Conservation (phyloP, 805 yeast genomes). For the Metschnikowia orientalis region DNA sequence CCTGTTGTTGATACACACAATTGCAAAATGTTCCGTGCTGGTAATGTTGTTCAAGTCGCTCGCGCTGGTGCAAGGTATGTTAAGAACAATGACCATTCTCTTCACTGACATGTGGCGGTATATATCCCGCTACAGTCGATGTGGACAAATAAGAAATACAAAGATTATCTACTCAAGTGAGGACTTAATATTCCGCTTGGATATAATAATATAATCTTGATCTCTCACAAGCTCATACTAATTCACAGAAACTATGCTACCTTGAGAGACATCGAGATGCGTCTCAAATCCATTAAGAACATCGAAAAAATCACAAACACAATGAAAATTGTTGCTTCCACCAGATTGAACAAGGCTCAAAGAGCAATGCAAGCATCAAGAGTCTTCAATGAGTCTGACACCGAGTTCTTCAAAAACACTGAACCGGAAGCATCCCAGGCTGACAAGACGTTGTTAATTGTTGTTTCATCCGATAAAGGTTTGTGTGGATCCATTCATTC, state of each 20-base stretch:
- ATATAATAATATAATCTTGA: too few relatives aligned
- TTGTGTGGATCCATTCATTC: constrained; percentile 98
- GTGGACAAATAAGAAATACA: too few relatives aligned
- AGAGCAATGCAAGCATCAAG: constrained; percentile 88
- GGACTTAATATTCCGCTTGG: too few relatives aligned
- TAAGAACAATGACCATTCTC: neutral
- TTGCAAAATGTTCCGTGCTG: constrained; percentile 49
- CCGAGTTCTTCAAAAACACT: constrained; percentile 73
- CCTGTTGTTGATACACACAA: constrained; percentile 13
- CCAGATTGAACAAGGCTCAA: constrained; percentile 93
- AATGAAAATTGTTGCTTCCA: constrained; percentile 98
- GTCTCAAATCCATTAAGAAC: constrained; percentile 97
- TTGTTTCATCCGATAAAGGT: constrained; percentile 88
- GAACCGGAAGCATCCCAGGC: constrained; percentile 62
- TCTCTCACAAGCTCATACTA: constrained; percentile 20
- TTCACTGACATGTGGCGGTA: too few relatives aligned
- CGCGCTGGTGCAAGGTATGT: constrained; percentile 54
- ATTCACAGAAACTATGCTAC: constrained; percentile 86
- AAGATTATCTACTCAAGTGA: too few relatives aligned
- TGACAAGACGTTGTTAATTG: constrained; percentile 74
- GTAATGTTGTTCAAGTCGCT: constrained; percentile 48
- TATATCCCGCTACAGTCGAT: too few relatives aligned
- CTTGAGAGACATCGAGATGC: constrained; percentile 95
- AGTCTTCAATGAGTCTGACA: constrained; percentile 74
- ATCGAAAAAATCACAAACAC: constrained; percentile 99